Conservation (phyloP, 1,139 yeast species). For the Blastobotrys raffinosifermentans region DNA sequence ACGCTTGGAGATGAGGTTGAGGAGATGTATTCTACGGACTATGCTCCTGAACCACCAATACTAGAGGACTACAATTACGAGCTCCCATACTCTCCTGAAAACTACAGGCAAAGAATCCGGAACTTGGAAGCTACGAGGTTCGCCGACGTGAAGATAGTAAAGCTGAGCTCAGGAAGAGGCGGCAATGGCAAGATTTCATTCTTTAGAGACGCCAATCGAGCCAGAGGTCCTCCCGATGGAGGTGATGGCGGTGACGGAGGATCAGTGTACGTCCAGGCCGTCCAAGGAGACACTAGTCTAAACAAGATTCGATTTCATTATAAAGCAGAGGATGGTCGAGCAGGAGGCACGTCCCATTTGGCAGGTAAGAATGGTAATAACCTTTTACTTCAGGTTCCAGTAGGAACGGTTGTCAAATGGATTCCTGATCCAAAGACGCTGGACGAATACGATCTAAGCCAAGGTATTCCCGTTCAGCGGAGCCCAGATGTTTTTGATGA, state of each 20-base stretch:
- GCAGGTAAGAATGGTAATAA: conserved; percentile 84
- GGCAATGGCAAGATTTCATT: conserved; percentile 88
- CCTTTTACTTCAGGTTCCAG: conserved; percentile 76
- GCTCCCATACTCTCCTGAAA: conserved; percentile 26
- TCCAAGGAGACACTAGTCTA: conserved; percentile 54
- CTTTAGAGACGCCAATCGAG: conserved; percentile 74
- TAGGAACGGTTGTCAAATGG: conserved; percentile 85
- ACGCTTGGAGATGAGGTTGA: conserved; percentile 16
- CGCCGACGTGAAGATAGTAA: conserved; percentile 61
- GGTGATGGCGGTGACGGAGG: conserved; percentile 99
- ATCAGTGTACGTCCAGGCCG: conserved; percentile 73
- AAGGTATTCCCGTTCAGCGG: conserved; percentile 5
- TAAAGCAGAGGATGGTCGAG: conserved; percentile 62
- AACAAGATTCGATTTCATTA: conserved; percentile 64
- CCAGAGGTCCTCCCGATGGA: conserved; percentile 94
- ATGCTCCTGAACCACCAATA: conserved; percentile 21
- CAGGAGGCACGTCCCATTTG: conserved; percentile 69
- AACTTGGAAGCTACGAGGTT: conserved; percentile 22
- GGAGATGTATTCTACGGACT: conserved; percentile 15
- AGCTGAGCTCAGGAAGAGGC: conserved; percentile 73
- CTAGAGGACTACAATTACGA: conserved; percentile 18
- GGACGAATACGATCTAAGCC: conserved; percentile 14
- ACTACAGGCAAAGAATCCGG: conserved; percentile 22
- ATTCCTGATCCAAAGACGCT: conserved; percentile 60
- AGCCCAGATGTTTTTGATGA: conserved; percentile 5